Evolutionary conservation across 306 rosid genomes (phyloP), one percentile per base, ranked within the genome.

Genomic region (Cucurbita pepo): DNA sequence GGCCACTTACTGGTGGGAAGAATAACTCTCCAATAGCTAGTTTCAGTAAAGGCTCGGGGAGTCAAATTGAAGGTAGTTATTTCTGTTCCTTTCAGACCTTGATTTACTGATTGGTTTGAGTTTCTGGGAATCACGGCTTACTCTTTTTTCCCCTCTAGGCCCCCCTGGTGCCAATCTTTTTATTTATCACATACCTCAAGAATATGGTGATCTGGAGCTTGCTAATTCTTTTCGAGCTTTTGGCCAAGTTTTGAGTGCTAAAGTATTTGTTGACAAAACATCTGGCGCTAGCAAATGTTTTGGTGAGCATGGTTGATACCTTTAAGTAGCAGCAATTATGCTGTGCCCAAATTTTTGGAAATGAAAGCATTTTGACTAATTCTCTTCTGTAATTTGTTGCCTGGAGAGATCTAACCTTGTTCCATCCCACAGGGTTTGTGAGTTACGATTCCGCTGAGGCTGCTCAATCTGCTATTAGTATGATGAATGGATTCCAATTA

Each of bases 101-200:
- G 62, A 61, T 62, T 38, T 57, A 2, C 41, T 15, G 44, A 50
- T 38, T 63, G 40, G 55, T 63, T 63, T 38, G 36, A 50, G 37
- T 21, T 19, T 61, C 54, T 50, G 41, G 48, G 40, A 40, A 41
- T 73, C 22, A 56, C 52, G 43, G 14, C 52, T 75, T 55, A 37
- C 66, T 50, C 9, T 63, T 51, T 73, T n/a, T 59, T 8, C 37
- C 37, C 7, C 44, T 75, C 41, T 76, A 95, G 99, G 99, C 76
- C 99, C 99, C 58, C 95, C 91, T 25, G 99, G 99, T 67, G 99
- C 99, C 75, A 95, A 95, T 82, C 85, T 95, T 58, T 95, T 95
- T 86, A 95, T 95, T 79, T 95, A 91, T 83, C 99, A 95, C 87
- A 89, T 95, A 86, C 99, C 99, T 72, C 99, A 90, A 89, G 99